Conservation (phyloP, 2,329 filamentous ascomycete genomes). For the Ophioceras dolichostomum region DNA sequence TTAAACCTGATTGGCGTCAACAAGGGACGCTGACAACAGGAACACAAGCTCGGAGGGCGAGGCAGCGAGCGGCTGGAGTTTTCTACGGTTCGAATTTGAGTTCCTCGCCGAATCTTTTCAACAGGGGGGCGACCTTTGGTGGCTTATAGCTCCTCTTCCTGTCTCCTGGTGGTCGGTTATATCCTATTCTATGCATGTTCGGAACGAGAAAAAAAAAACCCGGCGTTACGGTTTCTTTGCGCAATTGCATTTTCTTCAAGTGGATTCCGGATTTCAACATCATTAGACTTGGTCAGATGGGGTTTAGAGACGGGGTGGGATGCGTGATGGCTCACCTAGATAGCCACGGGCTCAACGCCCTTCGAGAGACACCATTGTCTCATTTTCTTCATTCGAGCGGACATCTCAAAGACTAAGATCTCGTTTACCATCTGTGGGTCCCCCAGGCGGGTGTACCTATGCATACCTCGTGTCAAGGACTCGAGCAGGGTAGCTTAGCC, state of each 20-base stretch:
- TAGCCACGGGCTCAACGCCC: too few species aligned
- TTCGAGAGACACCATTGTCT: too few species aligned
- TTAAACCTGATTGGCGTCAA: conserved; percentile 65
- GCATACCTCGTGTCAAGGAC: too few species aligned
- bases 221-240: conserved; percentile 3
- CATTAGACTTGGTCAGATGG: background rate
- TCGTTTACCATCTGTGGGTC: too few species aligned
- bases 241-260: background rate
- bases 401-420: too few species aligned
- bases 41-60: background rate
- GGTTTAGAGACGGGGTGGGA: background rate
- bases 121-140: background rate
- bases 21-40: conserved; percentile 4
- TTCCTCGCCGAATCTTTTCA: background rate
- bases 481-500: too few species aligned
- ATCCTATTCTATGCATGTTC: too few species aligned
- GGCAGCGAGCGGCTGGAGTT: conserved; percentile 4
- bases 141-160: background rate
- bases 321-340: too few species aligned
- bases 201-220: too few species aligned
- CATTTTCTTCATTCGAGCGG: too few species aligned
- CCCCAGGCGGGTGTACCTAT: too few species aligned
- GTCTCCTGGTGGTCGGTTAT: background rate
- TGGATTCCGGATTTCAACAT: conserved; percentile 5
- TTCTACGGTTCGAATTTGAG: conserved; percentile 3